A percentile compares a stretch with the other conserved stretches of the same genome.
These are phyloP conservation scores for Brasilioporus rufonigricans DNA, from an alignment of 768 basidiomycete genomes.

Conservation along the genomic window DNA sequence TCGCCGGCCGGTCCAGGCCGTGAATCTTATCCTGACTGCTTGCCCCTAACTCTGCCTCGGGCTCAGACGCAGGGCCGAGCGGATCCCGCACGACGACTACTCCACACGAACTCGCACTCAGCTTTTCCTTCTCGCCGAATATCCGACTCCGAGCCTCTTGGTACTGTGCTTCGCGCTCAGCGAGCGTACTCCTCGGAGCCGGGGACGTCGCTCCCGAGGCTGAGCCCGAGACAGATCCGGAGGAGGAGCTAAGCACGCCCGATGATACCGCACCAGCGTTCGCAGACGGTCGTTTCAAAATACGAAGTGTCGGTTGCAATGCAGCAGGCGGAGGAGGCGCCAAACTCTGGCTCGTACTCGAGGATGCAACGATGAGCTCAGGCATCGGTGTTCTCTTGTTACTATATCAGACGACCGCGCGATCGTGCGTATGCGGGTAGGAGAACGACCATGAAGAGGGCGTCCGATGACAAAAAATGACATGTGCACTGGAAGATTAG, in stretches of 20 bases:
- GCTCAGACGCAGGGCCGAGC: constrained; percentile 26
- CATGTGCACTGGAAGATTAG: constrained; percentile 13
- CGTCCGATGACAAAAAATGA: background rate
- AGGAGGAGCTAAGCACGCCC: too few relatives aligned
- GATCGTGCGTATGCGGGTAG: too few relatives aligned
- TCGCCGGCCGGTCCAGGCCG: constrained; percentile 9
- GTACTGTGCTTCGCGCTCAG: constrained; percentile 72
- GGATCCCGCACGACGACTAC: constrained; percentile 32
- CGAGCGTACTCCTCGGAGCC: constrained; percentile 39
- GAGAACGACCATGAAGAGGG: too few relatives aligned
- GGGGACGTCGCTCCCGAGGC: too few relatives aligned
- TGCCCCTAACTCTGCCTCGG: background rate
- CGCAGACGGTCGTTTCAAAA: constrained; percentile 65
- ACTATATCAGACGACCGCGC: too few relatives aligned
- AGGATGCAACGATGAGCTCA: constrained; percentile 45
- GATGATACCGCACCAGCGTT: background rate
- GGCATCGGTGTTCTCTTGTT: constrained; percentile 70
- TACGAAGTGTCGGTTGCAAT: constrained; percentile 62
- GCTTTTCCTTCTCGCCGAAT: constrained; percentile 45
- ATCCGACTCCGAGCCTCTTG: constrained; percentile 73
- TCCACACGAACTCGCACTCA: background rate
- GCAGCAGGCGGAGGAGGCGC: constrained; percentile 53
- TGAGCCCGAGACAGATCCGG: too few relatives aligned
- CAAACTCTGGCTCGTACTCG: constrained; percentile 36
- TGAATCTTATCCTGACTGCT: constrained; percentile 1